Conservation (phyloP, 441 rosid species). For the Populus trichocarpa region DNA sequence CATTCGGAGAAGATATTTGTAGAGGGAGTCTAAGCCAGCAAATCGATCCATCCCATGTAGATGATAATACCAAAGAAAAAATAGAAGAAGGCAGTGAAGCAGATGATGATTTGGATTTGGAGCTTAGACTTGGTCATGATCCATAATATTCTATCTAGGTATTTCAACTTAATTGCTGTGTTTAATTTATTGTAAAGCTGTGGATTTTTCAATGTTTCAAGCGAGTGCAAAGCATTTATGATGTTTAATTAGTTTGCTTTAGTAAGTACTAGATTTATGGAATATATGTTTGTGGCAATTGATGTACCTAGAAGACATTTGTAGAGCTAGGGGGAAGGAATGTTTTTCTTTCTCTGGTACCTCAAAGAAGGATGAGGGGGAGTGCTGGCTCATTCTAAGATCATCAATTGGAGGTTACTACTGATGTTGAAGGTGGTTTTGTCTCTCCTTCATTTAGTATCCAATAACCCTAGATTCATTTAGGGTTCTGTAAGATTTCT, state of each 20-base stretch:
- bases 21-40: constrained; percentile 43
- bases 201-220: background rate
- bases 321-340: background rate
- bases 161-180: background rate
- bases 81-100: constrained; percentile 22
- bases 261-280: constrained; percentile 5
- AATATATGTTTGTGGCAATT: constrained; percentile 3
- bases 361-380: background rate
- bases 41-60: constrained; percentile 28
- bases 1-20: constrained; percentile 31
- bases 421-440: constrained; percentile 7
- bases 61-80: constrained; percentile 18
- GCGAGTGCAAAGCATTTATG: background rate
- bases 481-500: constrained; percentile 12
- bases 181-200: constrained; percentile 7
- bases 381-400: background rate
- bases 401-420: background rate
- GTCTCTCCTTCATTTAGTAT: background rate
- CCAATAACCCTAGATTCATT: constrained; percentile 11
- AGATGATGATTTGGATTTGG: constrained; percentile 61
- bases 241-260: constrained; percentile 4
- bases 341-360: background rate
- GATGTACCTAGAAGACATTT: constrained; percentile 1
- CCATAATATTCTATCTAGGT: constrained; percentile 8
- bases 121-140: constrained; percentile 73